Conservation (phyloP, 345 rosid species). For the Eucalyptus regnans region DNA sequence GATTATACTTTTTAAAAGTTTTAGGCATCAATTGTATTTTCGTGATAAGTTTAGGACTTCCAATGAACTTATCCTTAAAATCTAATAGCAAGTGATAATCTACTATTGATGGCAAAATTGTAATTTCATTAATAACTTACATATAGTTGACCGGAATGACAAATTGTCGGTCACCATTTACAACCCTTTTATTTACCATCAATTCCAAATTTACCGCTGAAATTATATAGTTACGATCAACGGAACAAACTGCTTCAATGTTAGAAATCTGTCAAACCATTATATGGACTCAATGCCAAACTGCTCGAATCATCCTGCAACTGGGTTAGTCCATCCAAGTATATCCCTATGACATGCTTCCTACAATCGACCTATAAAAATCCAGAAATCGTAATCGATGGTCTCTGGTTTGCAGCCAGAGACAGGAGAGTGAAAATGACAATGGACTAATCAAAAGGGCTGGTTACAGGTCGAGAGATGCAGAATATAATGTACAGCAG, state of each 20-base stretch:
- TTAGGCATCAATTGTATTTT: too few relatives aligned
- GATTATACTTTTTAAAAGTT: too few relatives aligned
- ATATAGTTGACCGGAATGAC: not conserved
- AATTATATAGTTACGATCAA: too few relatives aligned
- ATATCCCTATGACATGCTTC: not conserved
- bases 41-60: too few relatives aligned
- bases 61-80: not conserved
- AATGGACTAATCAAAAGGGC: not conserved
- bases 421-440: not conserved
- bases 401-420: not conserved
- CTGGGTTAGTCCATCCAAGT: not conserved
- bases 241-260: too few relatives aligned
- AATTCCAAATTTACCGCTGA: too few relatives aligned
- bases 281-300: not conserved
- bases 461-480: not conserved
- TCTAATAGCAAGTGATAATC: not conserved
- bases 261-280: not conserved
- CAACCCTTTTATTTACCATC: too few relatives aligned
- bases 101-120: not conserved
- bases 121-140: not conserved
- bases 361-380: not conserved
- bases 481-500: not conserved
- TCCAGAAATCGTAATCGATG: not conserved
- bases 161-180: not conserved
- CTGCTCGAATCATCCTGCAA: not conserved